These are phyloP conservation scores for Colletotrichum spinosum DNA, from an alignment of 2,329 filamentous ascomycete genomes.

Conservation along the genomic window DNA sequence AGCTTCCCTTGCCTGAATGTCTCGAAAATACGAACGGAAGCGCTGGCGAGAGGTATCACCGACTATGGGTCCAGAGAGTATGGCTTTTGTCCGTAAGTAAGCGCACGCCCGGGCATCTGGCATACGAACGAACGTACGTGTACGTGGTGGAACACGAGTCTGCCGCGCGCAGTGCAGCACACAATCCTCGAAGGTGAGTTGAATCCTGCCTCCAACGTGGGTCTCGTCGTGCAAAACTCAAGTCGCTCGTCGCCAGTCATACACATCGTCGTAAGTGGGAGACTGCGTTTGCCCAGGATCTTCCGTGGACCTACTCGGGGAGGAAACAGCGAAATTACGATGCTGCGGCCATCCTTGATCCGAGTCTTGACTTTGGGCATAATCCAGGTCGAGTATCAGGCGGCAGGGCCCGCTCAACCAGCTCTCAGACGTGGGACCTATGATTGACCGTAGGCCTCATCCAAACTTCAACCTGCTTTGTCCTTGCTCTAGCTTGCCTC, in stretches of 20 bases:
- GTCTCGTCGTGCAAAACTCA: background rate
- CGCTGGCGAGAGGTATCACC: too few species aligned
- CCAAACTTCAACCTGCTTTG: conserved; percentile 72
- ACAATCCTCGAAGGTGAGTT: background rate
- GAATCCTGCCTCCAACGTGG: conserved; percentile 2
- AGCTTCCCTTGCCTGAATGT: conserved; percentile 7
- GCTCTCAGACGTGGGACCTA: conserved; percentile 18
- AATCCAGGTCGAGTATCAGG: conserved; percentile 22
- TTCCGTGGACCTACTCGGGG: conserved; percentile 1
- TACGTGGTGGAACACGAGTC: too few species aligned
- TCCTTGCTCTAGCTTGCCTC: conserved; percentile 63
- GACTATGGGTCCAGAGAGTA: too few species aligned
- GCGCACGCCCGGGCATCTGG: too few species aligned
- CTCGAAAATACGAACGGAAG: background rate
- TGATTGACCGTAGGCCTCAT: conserved; percentile 46
- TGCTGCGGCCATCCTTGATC: conserved; percentile 26
- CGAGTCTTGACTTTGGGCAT: conserved; percentile 15
- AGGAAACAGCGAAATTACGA: conserved; percentile 1
- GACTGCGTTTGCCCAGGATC: background rate
- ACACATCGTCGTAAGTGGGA: background rate
- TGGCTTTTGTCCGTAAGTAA: too few species aligned
- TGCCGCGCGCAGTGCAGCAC: too few species aligned
- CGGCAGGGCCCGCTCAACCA: conserved; percentile 33
- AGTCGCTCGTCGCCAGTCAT: background rate
- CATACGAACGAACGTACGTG: too few species aligned